Conservation (phyloP, 1,284 basidiomycete species). For the Boletus mariae region DNA sequence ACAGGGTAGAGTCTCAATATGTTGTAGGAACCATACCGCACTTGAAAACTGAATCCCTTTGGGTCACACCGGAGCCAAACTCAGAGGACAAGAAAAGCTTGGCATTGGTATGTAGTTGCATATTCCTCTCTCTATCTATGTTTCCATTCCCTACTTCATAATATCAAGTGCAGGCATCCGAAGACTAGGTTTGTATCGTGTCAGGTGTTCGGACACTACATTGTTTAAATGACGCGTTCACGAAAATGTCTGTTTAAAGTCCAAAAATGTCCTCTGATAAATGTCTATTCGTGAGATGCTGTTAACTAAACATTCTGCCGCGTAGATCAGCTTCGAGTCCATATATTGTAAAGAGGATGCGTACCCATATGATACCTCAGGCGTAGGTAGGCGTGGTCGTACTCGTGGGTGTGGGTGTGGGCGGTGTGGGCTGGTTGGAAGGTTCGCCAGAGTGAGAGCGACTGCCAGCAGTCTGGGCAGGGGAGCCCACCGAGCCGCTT, state of each 20-base stretch:
- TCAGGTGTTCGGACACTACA: neutral
- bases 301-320: neutral
- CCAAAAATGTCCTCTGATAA: neutral
- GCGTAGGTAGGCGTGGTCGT: neutral
- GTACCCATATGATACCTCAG: neutral
- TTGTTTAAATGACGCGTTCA: neutral
- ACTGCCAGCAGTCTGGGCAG: neutral
- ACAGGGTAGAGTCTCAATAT: neutral
- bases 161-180: too few species aligned
- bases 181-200: neutral
- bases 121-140: neutral
- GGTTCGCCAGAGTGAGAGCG: neutral
- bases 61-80: too few species aligned
- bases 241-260: neutral
- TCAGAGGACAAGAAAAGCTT: neutral
- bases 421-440: neutral
- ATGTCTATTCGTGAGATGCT: neutral
- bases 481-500: neutral
- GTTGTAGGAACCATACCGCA: too few species aligned
- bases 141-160: too few species aligned
- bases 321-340: neutral
- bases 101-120: too few species aligned
- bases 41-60: neutral
- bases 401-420: neutral
- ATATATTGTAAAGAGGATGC: neutral